A percentile compares a stretch with the other conserved stretches of the same genome.
These are phyloP conservation scores for Boletus sp. DNA, from an alignment of 768 basidiomycete genomes.

Conservation along the genomic window DNA sequence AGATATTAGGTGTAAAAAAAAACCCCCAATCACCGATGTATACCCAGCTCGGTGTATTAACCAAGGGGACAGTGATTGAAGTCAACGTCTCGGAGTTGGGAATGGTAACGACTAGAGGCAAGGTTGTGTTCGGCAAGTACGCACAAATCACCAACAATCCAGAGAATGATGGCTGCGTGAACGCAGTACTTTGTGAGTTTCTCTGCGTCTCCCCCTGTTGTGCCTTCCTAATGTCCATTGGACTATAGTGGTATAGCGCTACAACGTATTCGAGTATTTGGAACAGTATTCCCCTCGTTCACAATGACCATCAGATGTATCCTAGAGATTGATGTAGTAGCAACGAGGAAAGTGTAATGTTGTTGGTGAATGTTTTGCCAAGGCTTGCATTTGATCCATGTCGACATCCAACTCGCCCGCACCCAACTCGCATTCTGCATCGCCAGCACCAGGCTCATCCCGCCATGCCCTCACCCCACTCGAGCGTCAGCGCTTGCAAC, in stretches of 20 bases:
- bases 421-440: constrained; percentile 29
- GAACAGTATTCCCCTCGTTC: not conserved
- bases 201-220: not conserved
- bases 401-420: constrained; percentile 29
- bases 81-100: constrained; percentile 99
- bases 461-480: constrained; percentile 50
- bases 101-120: constrained; percentile 95
- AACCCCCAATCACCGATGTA: constrained; percentile 99
- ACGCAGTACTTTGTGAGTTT: constrained; percentile 82
- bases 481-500: constrained; percentile 59
- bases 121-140: constrained; percentile 91
- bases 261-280: not conserved
- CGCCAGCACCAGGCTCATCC: constrained; percentile 28
- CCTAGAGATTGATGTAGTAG: constrained; percentile 16
- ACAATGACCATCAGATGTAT: constrained; percentile 13
- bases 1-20: constrained; percentile 97
- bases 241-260: constrained; percentile 26
- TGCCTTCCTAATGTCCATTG: constrained; percentile 3
- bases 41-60: constrained; percentile 93
- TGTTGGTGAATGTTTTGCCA: constrained; percentile 25
- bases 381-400: constrained; percentile 18
- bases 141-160: constrained; percentile 93
- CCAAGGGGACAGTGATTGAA: constrained; percentile 97
- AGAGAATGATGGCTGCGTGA: constrained; percentile 95
- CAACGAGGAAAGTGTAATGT: not conserved